Evolutionary conservation across 1,284 basidiomycete genomes (phyloP), one percentile per base, ranked within the genome.

Genomic region (Austroboletus olivaceoglutinosus): DNA sequence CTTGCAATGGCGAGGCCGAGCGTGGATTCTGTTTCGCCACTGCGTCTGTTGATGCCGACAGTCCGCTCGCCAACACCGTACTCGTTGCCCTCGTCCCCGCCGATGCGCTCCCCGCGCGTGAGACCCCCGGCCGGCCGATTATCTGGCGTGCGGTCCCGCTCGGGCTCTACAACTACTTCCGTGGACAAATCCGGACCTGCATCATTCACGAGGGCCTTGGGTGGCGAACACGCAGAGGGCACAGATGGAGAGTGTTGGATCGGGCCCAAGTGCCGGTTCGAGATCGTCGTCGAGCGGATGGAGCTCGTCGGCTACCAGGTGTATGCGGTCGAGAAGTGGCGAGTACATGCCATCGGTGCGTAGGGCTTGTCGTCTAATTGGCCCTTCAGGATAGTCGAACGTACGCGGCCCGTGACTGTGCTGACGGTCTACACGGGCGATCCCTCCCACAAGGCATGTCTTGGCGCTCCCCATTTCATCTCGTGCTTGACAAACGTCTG

Each of bases 261-360:
- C 23, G 75, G 72, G 4, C 43, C 25, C 36, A 62, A 55, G 48
- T 61, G 63, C 43, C 70, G 65, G 43, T 76, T 82, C 50, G 75
- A 80, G 59, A 67, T 80, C 38, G 74, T 73, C 11, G 48, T 74
- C 46, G 76, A 78, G 43, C 68, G 70, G 27, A 58, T 77, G 27
- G 72, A 78, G 44, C 61, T 83, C 34, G 66, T 67, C 29, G 85
- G 85, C 2, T 90, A 83, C 68, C 86, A 89, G 68, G 75, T 91
- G 52, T 90, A 90, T 65, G 89, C 87, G 0, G 89, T 91, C 9
- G 85, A 91, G 73, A 88, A 86, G 68, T 91, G 89, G 88, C 83
- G 60, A 49, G 75, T 43, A n/a, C 44, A 16, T 11, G 34, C n/a
- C 48, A 12, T 23, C 31, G 11, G 15, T 46, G 27, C n/a, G 5